These are phyloP conservation scores for Fonsecaea pugnacius DNA, from an alignment of 2,329 filamentous ascomycete species.

Conservation along the genomic window DNA sequence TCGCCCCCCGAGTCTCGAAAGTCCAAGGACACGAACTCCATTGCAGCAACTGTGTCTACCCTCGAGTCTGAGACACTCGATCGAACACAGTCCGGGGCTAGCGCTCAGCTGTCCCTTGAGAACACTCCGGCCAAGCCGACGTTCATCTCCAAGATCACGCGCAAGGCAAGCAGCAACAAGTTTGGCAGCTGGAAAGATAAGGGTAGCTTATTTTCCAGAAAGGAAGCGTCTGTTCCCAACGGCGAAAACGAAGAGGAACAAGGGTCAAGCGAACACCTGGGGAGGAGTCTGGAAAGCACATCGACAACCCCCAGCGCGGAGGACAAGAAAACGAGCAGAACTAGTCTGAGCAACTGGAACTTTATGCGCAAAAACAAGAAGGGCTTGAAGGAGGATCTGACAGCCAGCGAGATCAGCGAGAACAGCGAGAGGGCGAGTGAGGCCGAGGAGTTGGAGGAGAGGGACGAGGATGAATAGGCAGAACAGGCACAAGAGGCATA, in stretches of 20 bases:
- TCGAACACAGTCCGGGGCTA: slow-evolving; percentile 49
- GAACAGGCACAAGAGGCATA: background rate
- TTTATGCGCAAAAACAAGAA: slow-evolving; percentile 51
- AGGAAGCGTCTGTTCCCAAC: slow-evolving; percentile 46
- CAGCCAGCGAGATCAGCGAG: slow-evolving; percentile 44
- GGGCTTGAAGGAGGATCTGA: slow-evolving; percentile 34
- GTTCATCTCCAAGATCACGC: slow-evolving; percentile 57
- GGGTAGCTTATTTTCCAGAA: slow-evolving; percentile 50
- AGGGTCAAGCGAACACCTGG: slow-evolving; percentile 41
- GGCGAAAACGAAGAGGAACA: slow-evolving; percentile 52
- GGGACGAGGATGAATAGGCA: slow-evolving; percentile 44
- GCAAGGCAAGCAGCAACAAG: slow-evolving; percentile 57
- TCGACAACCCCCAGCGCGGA: slow-evolving; percentile 41
- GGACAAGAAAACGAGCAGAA: slow-evolving; percentile 49
- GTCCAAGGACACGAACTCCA: slow-evolving; percentile 51
- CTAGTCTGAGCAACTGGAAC: slow-evolving; percentile 49
- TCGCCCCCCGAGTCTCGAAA: slow-evolving; percentile 52
- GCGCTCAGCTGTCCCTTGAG: slow-evolving; percentile 34
- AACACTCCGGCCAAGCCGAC: slow-evolving; percentile 48
- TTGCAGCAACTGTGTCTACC: slow-evolving; percentile 46
- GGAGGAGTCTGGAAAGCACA: slow-evolving; percentile 37
- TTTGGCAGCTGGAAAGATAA: slow-evolving; percentile 58
- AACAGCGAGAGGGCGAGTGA: slow-evolving; percentile 51
- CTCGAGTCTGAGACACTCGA: slow-evolving; percentile 56
- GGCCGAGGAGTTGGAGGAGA: slow-evolving; percentile 43